A percentile compares a stretch with the other conserved stretches of the same genome.
Evolutionary conservation across 164 flowering plant species (phyloP).

Genomic region (Houttuynia cordata): DNA sequence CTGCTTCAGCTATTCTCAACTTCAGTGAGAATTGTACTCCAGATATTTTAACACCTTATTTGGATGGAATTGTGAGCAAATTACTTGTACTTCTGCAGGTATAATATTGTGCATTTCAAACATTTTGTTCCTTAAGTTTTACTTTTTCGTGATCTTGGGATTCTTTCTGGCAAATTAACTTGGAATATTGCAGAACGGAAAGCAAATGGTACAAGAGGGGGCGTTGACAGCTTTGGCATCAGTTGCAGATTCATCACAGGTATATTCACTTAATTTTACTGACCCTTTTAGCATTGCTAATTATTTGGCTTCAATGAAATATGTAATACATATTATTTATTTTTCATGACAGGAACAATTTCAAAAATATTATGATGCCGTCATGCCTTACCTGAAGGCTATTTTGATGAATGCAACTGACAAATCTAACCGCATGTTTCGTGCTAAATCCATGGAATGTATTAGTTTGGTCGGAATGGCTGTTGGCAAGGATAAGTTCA

Average conservation of each 20-base stretch:
- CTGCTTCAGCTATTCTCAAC: constrained; percentile 97
- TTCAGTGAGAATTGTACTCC: constrained; percentile 99
- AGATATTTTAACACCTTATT: constrained; percentile 80
- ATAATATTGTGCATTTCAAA: neutral
- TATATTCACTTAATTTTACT: constrained; percentile 10
- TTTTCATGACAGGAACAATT: constrained; percentile 56
- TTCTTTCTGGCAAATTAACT: too few relatives aligned
- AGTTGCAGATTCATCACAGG: constrained; percentile 99
- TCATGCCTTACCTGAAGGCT: constrained; percentile 90
- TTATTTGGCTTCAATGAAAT: neutral
- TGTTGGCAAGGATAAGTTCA: constrained; percentile 97
- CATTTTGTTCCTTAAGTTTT: too few relatives aligned
- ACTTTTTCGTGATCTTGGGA: too few relatives aligned
- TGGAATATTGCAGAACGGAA: constrained; percentile 55
- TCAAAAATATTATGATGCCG: constrained; percentile 94
- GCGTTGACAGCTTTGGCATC: constrained; percentile 98
- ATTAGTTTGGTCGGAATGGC: constrained; percentile 99
- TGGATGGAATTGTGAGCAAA: constrained; percentile 89
- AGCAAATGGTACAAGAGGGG: constrained; percentile 99
- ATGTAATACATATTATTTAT: too few relatives aligned
- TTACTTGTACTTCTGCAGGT: constrained; percentile 95
- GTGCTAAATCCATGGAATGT: constrained; percentile 99
- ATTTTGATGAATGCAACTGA: constrained; percentile 89
- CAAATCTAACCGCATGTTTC: constrained; percentile 95
- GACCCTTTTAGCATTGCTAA: neutral